Evolutionary conservation across 169 alveolate species (phyloP).

Genomic region (Babesia caballi): DNA sequence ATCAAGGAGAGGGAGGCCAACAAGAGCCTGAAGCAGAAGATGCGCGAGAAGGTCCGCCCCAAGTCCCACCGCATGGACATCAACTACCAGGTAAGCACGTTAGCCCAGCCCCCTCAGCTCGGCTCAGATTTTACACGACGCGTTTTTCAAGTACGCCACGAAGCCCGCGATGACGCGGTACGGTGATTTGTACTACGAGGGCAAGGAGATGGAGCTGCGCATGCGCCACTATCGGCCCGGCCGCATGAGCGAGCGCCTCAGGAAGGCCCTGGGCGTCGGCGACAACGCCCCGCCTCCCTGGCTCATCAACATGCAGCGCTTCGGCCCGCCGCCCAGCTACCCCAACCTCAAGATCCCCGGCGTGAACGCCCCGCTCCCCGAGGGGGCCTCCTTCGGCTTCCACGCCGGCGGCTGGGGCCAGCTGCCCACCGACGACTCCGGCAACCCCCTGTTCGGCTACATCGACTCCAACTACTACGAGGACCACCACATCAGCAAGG

Average conservation of each 20-base stretch:
- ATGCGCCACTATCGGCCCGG: constrained; percentile 94
- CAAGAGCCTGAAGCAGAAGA: constrained; percentile 91
- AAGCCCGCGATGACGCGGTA: constrained; percentile 92
- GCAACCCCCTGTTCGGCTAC: constrained; percentile 76
- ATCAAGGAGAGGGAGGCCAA: constrained; percentile 91
- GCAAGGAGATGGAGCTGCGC: constrained; percentile 94
- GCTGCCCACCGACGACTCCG: constrained; percentile 81
- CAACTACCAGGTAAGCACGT: constrained; percentile 84
- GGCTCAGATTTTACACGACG: constrained; percentile 92
- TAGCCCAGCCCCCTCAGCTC: background rate
- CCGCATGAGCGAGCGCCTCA: constrained; percentile 87
- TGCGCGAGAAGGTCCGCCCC: constrained; percentile 97
- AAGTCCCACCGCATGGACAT: constrained; percentile 94
- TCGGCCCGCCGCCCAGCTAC: constrained; percentile 99
- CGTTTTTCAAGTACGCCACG: constrained; percentile 95
- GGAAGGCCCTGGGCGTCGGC: constrained; percentile 94
- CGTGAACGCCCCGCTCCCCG: constrained; percentile 90
- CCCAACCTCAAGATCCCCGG: constrained; percentile 97
- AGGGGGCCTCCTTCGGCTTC: constrained; percentile 81
- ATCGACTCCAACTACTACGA: constrained; percentile 66
- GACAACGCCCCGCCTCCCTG: constrained; percentile 96
- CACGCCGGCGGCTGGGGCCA: constrained; percentile 93
- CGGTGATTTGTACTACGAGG: constrained; percentile 97
- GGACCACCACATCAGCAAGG: constrained; percentile 54
- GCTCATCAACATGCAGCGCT: constrained; percentile 96